Evolutionary conservation across 164 flowering plant species (phyloP).

Genomic region (Euptelea pleiosperma): DNA sequence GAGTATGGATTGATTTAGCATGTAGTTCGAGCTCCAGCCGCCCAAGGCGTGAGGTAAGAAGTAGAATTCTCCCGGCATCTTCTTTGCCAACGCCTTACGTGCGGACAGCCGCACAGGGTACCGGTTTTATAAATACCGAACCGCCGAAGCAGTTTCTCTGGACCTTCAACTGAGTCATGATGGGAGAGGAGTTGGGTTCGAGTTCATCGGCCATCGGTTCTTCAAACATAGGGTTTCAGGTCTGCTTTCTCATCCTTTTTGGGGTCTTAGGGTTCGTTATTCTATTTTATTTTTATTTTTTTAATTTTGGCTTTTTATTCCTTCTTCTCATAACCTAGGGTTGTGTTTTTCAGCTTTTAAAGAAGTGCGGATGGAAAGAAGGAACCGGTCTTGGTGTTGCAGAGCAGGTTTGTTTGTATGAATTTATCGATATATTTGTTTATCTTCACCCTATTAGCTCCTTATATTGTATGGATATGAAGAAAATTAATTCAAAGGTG

Average conservation of each 20-base stretch:
- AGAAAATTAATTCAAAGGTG: no score
- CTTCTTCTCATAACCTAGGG: neutral
- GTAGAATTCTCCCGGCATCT: no score
- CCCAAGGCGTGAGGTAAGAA: no score
- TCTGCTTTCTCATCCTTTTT: slow-evolving; percentile 10
- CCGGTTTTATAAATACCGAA: no score
- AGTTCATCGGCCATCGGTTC: slow-evolving; percentile 45
- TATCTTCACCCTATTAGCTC: neutral
- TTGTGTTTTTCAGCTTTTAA: slow-evolving; percentile 46
- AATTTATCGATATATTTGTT: neutral
- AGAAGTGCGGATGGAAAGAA: slow-evolving; percentile 90
- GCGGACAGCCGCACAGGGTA: no score
- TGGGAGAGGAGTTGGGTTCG: slow-evolving; percentile 18
- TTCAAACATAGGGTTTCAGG: slow-evolving; percentile 73
- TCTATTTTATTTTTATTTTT: slow-evolving; percentile 4
- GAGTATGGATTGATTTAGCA: no score
- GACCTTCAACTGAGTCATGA: no score
- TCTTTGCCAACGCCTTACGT: no score
- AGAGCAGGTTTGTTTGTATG: slow-evolving; percentile 47
- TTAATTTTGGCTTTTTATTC: slow-evolving; percentile 1
- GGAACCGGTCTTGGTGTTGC: slow-evolving; percentile 79
- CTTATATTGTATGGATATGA: no score
- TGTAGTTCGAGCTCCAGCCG: no score
- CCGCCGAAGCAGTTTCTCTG: no score
- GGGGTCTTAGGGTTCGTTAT: no score